Evolutionary conservation across 805 yeast genomes (phyloP), one percentile per base, ranked within the genome.

Genomic region (Wickerhamiella kurtzmanii): DNA sequence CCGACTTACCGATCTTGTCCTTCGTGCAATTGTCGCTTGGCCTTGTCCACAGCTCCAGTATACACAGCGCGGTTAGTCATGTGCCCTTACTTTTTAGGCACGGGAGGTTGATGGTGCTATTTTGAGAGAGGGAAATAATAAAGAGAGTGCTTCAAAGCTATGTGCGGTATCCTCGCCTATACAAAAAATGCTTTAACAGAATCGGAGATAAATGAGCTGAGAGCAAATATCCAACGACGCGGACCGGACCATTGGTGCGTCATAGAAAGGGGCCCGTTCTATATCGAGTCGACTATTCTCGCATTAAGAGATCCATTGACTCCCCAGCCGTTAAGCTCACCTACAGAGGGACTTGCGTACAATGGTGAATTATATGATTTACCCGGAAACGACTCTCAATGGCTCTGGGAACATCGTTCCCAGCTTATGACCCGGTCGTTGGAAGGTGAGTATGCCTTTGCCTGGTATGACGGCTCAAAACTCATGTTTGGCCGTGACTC

Each of bases 301-400:
- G 80, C 95, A 0, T 64, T 92, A 38, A 69, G 98, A 48, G 72
- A 74, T 18, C 97, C 97, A 0, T 75, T 83, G 55, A 77, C 84
- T 0, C 53, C 64, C 25, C 99, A 92, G 62, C 96, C 97, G 0
- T 52, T 77, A 2, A 53, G 49, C 2, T 51, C 51, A 6, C 55
- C 48, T 9, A 60, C 55, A 2, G 55, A 64, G 41, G 56, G 73
- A 0, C 58, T 94, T 6, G 95, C 86, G 58, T 89, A 82, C 64
- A 92, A 94, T 60, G 99, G 98, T 0, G 96, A 92, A 56, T 63
- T 92, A 9, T 92, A 92, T 61, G 80, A 80, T 52, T 53, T 60
- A 1, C 51, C 55, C 0, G 63, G 68, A 0, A 83, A 83, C 59
- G 96, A 88, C 61, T 78, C 94, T 0, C 67, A 61, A 2, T 81